Base-by-base conservation (phyloP, 148 eudicot genomes). In the Hydrangea macrophylla region DNA sequence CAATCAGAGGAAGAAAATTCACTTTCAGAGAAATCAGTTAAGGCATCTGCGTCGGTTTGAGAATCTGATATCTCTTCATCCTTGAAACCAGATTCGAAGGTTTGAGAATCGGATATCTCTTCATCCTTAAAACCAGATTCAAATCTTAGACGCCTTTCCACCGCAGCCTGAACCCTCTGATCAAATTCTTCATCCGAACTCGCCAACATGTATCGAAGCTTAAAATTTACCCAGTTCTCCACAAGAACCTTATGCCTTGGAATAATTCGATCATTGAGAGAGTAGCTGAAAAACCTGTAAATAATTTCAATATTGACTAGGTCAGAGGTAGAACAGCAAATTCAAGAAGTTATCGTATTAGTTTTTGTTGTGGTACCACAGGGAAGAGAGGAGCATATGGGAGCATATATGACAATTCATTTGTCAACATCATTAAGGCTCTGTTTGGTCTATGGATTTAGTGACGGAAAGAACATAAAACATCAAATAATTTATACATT, bases 211-310 rank as follows among this genome's bases (percentile, higher is more conserved):
- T 94, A 90, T n/a, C 96, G 84, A 42, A 94, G 85, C 76, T 90
- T 90, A 71, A 94, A 94, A 73, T 90, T 94, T 59, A 94, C 67
- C 53, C 85, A 88, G 69, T 90, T 85, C 40, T 94, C 92, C 42
- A 94, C 86, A 81, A 90, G 44, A 24, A 86, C 68, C 82, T 78
- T 88, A 81, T 94, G 91, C 76, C 98, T 81, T 2, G 92, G 92
- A 57, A 85, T 85, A 73, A 94, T 94, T 82, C 84, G 77, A 9
- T 68, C 88, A 53, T 94, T 97, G 2, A 94, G 80, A n/a, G 97
- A 90, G 81, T 94, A 94, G 80, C 98, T 90, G 78, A 88, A 88
- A 79, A 80, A 94, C 83, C 98, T 93, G 80, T 5, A 72, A 22
- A 64, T 27, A 60, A 37, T 36, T 33, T n/a, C 15, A 2, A 2